Percentiles rank a stretch among this genome's conserved stretches.
Evolutionary conservation across 345 rosid species (phyloP).

Genomic region (Erodium maritimum): DNA sequence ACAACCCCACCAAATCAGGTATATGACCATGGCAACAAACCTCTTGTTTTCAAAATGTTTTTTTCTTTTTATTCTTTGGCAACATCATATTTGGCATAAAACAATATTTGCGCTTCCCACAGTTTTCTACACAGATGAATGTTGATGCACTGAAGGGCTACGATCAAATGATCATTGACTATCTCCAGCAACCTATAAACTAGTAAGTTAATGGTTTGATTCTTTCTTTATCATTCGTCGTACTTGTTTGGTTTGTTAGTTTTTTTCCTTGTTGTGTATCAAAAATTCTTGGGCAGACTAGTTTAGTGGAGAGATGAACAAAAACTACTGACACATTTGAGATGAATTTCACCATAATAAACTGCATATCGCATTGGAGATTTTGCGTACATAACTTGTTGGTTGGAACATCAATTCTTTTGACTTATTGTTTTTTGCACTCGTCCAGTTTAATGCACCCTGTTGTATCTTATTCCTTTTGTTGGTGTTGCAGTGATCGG

Average conservation of each 20-base stretch:
- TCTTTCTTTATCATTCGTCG: not conserved
- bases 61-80: not conserved
- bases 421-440: not conserved
- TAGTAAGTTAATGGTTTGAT: conserved; percentile 37
- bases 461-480: not conserved
- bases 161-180: conserved; percentile 70
- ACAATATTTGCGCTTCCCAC: not conserved
- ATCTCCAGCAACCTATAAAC: conserved; percentile 54
- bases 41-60: not conserved
- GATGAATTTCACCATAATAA: too few relatives aligned
- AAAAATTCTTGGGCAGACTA: too few relatives aligned
- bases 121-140: conserved; percentile 38
- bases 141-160: conserved; percentile 52
- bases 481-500: conserved; percentile 36
- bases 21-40: conserved; percentile 5
- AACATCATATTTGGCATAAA: not conserved
- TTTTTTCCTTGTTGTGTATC: too few relatives aligned
- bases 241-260: too few relatives aligned
- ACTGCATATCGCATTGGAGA: too few relatives aligned
- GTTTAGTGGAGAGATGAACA: too few relatives aligned
- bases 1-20: conserved; percentile 39
- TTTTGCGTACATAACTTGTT: too few relatives aligned
- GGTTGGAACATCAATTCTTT: not conserved
- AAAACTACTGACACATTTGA: too few relatives aligned
- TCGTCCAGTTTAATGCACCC: not conserved